Conservation (phyloP, 495 filamentous ascomycete species). For the Podospora comata region DNA sequence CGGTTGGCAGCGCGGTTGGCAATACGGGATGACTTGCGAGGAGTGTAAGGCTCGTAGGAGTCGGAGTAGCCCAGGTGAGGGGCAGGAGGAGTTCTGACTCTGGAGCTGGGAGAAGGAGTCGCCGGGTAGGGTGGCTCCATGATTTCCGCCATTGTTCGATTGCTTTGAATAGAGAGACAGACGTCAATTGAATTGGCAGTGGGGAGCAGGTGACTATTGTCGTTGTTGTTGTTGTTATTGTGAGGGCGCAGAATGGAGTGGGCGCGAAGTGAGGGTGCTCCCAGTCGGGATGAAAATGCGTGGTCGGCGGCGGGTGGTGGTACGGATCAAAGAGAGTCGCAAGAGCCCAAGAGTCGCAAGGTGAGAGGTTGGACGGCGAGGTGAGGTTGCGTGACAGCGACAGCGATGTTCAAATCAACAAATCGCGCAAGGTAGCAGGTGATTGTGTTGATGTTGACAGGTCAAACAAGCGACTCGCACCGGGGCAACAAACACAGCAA, state of each 20-base stretch:
- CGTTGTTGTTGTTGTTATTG: conserved; percentile 1
- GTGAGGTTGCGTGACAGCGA: neutral
- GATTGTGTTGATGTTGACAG: neutral
- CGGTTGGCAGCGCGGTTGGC: conserved; percentile 38
- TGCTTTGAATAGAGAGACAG: neutral
- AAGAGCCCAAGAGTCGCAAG: neutral
- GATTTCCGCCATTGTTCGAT: conserved; percentile 15
- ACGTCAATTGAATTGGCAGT: conserved; percentile 5
- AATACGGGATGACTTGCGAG: conserved; percentile 54
- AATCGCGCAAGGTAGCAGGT: conserved; percentile 14
- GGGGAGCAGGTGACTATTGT: conserved; percentile 3
- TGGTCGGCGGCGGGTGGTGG: neutral
- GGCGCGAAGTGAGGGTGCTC: neutral
- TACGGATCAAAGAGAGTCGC: neutral
- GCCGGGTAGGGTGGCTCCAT: conserved; percentile 14
- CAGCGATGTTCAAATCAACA: conserved; percentile 4
- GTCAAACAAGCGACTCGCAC: conserved; percentile 7
- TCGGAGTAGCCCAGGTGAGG: conserved; percentile 71
- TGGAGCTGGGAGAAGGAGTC: conserved; percentile 59
- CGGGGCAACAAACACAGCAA: conserved; percentile 15
- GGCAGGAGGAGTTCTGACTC: conserved; percentile 64
- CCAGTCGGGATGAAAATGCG: neutral
- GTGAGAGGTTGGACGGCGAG: neutral
- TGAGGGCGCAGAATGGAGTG: too few species aligned
- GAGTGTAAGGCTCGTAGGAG: conserved; percentile 64